Base-by-base conservation (phyloP, 768 basidiomycete species). In the Panaeolus papilionaceus region DNA sequence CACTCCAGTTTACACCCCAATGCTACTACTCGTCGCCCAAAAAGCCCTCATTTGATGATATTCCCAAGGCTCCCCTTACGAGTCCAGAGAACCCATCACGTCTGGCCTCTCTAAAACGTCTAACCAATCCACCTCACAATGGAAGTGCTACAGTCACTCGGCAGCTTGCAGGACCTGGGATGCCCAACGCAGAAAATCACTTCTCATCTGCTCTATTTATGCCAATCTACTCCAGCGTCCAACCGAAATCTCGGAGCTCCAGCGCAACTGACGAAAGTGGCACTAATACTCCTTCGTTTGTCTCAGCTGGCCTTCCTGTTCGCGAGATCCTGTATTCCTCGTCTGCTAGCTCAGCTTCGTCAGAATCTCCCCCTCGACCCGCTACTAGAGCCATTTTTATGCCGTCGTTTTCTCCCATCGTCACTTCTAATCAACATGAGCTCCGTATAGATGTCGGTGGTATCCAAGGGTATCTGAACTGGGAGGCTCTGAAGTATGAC, bases 391-490 rank as follows among this genome's bases (percentile, higher is more conserved):
- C 8, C 12, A 5, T 33, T 33, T 58, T 4, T 7, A 11, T n/a
- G 12, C 54, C 12, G 9, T 33, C 54, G 6, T 28, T 12, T 16
- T 4, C 42, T 33, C 42, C 42, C 42, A 16, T 33, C 54, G 16
- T 23, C 4, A 10, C 28, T 33, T 12, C 54, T 1, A 33, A 58
- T 18, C 11, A 16, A 28, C 54, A 58, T 16, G 26, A 58, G 11
- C 54, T 58, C n/a, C 54, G 54, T 16, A 58, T 58, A 26, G 54
- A 58, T 16, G 28, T 58, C 16, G 54, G 54, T 37, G 54, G 54
- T 4, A 58, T 58, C 14, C 54, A 58, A 28, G 54, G 54, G 33
- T 58, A 58, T 37, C 16, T 58, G 10, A 58, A 58, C 10, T 58
- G 54, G 54, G 54, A 58, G 4, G 26, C 54, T 3, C 11, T 58